phyloP scores from a whole-genome alignment of 495 filamentous ascomycete species.

The Pseudoneurospora amorphoporcata region DNA sequence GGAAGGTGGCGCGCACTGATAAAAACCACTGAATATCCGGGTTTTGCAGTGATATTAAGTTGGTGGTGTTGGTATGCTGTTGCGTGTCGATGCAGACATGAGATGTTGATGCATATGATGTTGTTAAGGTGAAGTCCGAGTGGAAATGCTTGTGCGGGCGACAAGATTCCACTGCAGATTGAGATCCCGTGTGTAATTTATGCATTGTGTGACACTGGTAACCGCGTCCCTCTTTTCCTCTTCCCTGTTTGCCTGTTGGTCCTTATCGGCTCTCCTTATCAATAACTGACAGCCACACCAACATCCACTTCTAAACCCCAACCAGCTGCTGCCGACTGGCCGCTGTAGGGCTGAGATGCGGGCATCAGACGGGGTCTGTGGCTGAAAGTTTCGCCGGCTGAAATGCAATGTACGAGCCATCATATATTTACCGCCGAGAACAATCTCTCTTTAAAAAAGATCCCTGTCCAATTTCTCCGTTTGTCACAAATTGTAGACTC shows the following conservation, averaged over 20 bases:
- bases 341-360: neutral
- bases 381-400: neutral
- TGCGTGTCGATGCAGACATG: neutral
- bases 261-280: neutral
- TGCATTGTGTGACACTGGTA: neutral
- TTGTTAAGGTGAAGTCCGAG: neutral
- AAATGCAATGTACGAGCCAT: neutral
- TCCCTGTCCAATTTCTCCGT: neutral
- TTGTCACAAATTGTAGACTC: neutral
- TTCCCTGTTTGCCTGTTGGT: neutral
- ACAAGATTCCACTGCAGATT: neutral
- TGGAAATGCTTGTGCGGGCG: neutral
- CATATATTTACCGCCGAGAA: neutral
- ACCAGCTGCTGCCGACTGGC: neutral
- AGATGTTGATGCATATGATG: too few species aligned
- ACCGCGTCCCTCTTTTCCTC: neutral
- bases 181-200: neutral
- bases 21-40: neutral
- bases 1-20: neutral
- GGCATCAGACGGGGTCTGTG: neutral
- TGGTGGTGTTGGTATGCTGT: neutral
- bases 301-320: neutral
- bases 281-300: neutral
- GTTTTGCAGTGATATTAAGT: neutral
- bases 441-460: neutral